phyloP scores from a whole-genome alignment of 116 monocot genomes.

The Posidonia oceanica region DNA sequence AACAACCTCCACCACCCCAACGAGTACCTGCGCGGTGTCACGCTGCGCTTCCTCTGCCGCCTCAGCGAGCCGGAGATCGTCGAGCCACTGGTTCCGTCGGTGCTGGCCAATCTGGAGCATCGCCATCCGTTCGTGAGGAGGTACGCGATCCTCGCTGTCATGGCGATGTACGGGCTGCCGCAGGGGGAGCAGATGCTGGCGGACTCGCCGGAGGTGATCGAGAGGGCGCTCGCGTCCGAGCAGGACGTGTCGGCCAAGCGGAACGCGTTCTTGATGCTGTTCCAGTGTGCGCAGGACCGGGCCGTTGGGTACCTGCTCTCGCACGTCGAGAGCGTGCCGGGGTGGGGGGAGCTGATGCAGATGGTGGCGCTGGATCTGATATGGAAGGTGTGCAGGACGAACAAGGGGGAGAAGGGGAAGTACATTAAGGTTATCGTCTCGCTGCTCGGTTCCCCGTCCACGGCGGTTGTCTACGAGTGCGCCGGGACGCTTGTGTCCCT shows the following conservation, averaged over 20 bases:
- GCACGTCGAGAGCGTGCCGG: slow-evolving; percentile 45
- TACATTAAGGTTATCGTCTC: slow-evolving; percentile 75
- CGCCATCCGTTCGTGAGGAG: slow-evolving; percentile 60
- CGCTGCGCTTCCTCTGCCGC: slow-evolving; percentile 73
- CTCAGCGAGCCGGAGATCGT: slow-evolving; percentile 68
- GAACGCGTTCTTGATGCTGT: slow-evolving; percentile 85
- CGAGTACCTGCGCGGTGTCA: slow-evolving; percentile 82
- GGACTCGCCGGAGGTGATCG: slow-evolving; percentile 74
- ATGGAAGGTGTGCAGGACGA: slow-evolving; percentile 73
- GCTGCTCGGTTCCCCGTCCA: slow-evolving; percentile 36
- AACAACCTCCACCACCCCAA: slow-evolving; percentile 90
- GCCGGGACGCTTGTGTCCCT: slow-evolving; percentile 72
- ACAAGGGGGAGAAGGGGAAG: slow-evolving; percentile 46
- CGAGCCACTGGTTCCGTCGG: slow-evolving; percentile 65
- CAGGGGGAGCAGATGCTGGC: slow-evolving; percentile 65
- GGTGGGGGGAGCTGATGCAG: slow-evolving; percentile 74
- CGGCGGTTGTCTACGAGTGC: slow-evolving; percentile 63
- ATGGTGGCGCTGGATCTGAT: slow-evolving; percentile 79
- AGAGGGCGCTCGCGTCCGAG: slow-evolving; percentile 42
- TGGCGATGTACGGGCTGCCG: slow-evolving; percentile 44
- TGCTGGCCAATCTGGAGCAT: slow-evolving; percentile 67
- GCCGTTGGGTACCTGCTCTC: slow-evolving; percentile 54
- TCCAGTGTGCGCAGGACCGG: slow-evolving; percentile 61
- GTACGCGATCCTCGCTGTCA: slow-evolving; percentile 55
- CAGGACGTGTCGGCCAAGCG: slow-evolving; percentile 58